Conservation (phyloP, 352 stramenopile species). For the Sclerospora graminicola region DNA sequence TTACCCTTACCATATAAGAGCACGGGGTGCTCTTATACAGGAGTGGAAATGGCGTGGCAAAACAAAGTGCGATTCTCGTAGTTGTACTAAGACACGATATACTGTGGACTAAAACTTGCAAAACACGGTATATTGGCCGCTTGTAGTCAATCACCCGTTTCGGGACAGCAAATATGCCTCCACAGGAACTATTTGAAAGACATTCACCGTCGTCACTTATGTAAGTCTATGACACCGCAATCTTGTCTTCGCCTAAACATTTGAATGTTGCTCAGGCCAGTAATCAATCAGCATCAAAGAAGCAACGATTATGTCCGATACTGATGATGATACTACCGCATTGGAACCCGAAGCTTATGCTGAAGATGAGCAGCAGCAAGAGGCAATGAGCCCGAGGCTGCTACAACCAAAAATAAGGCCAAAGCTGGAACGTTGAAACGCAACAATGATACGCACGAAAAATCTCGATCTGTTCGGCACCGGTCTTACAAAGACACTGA, state of each 20-base stretch:
- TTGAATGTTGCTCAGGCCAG: background rate
- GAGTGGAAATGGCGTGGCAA: too few species aligned
- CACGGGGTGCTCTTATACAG: too few species aligned
- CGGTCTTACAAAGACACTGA: background rate
- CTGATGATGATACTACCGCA: background rate
- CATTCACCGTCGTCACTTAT: background rate
- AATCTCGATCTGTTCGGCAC: slow-evolving; percentile 5
- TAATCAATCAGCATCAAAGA: background rate
- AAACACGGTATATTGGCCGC: too few species aligned
- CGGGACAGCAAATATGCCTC: slow-evolving; percentile 43
- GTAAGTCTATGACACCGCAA: slow-evolving; percentile 4
- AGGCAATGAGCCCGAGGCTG: slow-evolving; percentile 1
- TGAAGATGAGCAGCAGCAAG: background rate
- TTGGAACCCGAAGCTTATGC: background rate
- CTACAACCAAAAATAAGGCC: background rate
- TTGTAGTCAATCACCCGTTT: slow-evolving; percentile 63
- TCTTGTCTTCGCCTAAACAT: background rate
- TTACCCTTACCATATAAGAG: too few species aligned
- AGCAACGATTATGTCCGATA: slow-evolving; percentile 1
- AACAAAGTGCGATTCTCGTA: too few species aligned
- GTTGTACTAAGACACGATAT: too few species aligned
- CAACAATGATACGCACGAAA: slow-evolving; percentile 1
- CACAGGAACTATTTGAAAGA: slow-evolving; percentile 50
- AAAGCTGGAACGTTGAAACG: background rate
- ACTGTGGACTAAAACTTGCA: too few species aligned